Evolutionary conservation across 192 early-diverging fungal species (phyloP).

Genomic region (Backusella psychrophila): DNA sequence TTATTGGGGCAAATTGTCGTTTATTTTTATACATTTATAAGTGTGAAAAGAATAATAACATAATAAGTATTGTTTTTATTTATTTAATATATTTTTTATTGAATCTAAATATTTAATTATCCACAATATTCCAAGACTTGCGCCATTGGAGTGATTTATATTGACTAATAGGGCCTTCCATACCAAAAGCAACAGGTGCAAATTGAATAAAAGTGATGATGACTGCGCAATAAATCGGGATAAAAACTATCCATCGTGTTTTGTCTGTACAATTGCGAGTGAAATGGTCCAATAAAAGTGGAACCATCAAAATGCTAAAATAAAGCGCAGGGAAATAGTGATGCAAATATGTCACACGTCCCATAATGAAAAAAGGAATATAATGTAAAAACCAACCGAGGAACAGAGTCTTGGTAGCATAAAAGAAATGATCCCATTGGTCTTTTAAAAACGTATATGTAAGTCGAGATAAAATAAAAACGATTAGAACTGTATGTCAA

Average conservation of each 20-base stretch:
- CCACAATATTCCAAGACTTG: slow-evolving; percentile 75
- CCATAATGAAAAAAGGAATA: slow-evolving; percentile 93
- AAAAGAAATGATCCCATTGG: slow-evolving; percentile 74
- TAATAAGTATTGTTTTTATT: background rate
- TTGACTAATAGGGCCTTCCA: slow-evolving; percentile 62
- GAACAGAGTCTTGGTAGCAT: slow-evolving; percentile 65
- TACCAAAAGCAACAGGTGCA: slow-evolving; percentile 80
- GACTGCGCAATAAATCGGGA: slow-evolving; percentile 13
- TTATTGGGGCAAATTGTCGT: background rate
- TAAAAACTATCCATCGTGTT: slow-evolving; percentile 32
- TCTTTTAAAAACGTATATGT: background rate
- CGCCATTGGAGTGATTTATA: slow-evolving; percentile 67
- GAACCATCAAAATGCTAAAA: slow-evolving; percentile 82
- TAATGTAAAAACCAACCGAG: slow-evolving; percentile 94
- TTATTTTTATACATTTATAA: background rate
- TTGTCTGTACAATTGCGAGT: slow-evolving; percentile 24
- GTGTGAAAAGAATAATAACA: background rate
- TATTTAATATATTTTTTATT: background rate
- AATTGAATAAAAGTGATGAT: slow-evolving; percentile 70
- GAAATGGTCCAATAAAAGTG: slow-evolving; percentile 77
- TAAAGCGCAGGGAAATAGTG: slow-evolving; percentile 97
- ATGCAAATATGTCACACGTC: slow-evolving; percentile 93
- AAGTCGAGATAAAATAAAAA: slow-evolving; percentile 2
- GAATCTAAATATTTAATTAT: slow-evolving; percentile 38
- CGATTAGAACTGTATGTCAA: slow-evolving; percentile 48